Conservation (phyloP, 495 filamentous ascomycete species). For the Aspergillus nidulans region DNA sequence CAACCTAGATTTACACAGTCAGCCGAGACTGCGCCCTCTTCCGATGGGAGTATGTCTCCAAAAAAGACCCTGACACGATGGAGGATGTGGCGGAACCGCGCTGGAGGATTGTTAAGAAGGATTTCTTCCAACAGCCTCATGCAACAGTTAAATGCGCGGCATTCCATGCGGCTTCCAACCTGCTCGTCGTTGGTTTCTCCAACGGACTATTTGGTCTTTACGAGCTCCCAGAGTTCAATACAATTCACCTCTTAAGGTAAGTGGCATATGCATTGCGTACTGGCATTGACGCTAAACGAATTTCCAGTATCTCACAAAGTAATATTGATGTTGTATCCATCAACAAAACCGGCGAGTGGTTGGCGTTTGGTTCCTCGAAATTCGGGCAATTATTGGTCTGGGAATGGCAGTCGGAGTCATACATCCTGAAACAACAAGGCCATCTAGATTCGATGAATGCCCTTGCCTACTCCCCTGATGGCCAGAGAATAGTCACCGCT, state of each 20-base stretch:
- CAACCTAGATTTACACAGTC: slow-evolving; percentile 65
- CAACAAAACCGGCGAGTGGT: slow-evolving; percentile 92
- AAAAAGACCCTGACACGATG: slow-evolving; percentile 55
- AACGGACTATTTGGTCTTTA: slow-evolving; percentile 91
- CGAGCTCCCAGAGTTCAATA: slow-evolving; percentile 94
- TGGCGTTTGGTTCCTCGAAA: slow-evolving; percentile 95
- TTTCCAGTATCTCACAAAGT: slow-evolving; percentile 86
- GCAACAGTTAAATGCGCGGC: slow-evolving; percentile 83
- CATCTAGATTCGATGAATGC: slow-evolving; percentile 97
- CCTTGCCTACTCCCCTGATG: slow-evolving; percentile 87
- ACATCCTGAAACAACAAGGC: slow-evolving; percentile 95
- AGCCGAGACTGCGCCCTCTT: slow-evolving; percentile 66
- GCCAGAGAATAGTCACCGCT: slow-evolving; percentile 84
- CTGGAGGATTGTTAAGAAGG: slow-evolving; percentile 82
- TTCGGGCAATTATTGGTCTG: slow-evolving; percentile 92
- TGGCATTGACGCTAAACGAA: neutral
- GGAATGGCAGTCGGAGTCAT: slow-evolving; percentile 99
- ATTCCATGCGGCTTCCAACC: slow-evolving; percentile 79
- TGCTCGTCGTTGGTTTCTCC: slow-evolving; percentile 90
- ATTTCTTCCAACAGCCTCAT: slow-evolving; percentile 89
- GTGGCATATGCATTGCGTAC: neutral
- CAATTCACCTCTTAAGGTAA: slow-evolving; percentile 77
- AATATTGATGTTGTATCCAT: slow-evolving; percentile 91
- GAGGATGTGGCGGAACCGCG: slow-evolving; percentile 57
- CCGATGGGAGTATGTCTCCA: slow-evolving; percentile 56